Conservation (phyloP, 1,284 basidiomycete species). For the Peniophora sp. region DNA sequence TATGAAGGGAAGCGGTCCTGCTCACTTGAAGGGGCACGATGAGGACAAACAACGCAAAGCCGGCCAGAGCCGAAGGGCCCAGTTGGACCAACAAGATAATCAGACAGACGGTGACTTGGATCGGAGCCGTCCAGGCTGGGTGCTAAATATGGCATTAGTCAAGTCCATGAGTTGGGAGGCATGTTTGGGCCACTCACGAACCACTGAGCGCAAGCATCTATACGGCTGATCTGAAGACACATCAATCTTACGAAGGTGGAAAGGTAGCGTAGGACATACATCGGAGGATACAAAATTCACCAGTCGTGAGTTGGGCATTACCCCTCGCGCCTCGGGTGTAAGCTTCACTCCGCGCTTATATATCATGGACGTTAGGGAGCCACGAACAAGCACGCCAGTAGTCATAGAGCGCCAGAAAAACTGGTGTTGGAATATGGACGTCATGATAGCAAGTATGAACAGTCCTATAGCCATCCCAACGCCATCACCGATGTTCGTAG, state of each 20-base stretch:
- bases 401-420: slow-evolving; percentile 77
- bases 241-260: slow-evolving; percentile 4
- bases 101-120: slow-evolving; percentile 55
- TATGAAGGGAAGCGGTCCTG: slow-evolving; percentile 50
- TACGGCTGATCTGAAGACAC: slow-evolving; percentile 37
- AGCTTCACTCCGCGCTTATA: slow-evolving; percentile 68
- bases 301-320: slow-evolving; percentile 59
- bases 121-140: slow-evolving; percentile 62
- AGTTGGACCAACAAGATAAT: slow-evolving; percentile 56
- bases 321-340: slow-evolving; percentile 57
- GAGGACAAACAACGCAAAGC: slow-evolving; percentile 66
- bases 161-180: neutral
- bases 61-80: slow-evolving; percentile 70
- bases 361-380: slow-evolving; percentile 67
- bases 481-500: slow-evolving; percentile 47
- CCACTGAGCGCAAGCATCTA: slow-evolving; percentile 58
- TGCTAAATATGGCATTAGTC: slow-evolving; percentile 23
- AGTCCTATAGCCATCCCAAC: slow-evolving; percentile 69
- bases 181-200: slow-evolving; percentile 39
- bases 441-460: slow-evolving; percentile 51
- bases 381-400: slow-evolving; percentile 62
- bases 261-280: slow-evolving; percentile 36
- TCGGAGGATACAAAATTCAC: slow-evolving; percentile 73
- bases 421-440: slow-evolving; percentile 56
- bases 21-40: slow-evolving; percentile 65